Evolutionary conservation across 1,139 yeast genomes (phyloP).

Genomic region (Debaryomyces robertsiae): DNA sequence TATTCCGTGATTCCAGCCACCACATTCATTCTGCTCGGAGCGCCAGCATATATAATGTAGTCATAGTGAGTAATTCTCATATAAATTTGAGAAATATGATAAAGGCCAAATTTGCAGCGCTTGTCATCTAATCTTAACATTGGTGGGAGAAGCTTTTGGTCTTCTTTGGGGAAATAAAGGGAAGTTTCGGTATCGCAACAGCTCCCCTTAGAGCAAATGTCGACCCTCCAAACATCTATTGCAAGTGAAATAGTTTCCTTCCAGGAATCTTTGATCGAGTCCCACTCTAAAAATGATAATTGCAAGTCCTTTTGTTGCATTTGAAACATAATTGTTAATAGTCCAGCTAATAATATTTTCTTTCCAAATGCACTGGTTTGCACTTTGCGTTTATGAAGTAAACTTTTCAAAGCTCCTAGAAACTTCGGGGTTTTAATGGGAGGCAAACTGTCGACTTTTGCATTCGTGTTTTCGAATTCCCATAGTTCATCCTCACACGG

Average conservation of each 20-base stretch:
- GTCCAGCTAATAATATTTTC: slow-evolving; percentile 68
- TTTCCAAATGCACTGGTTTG: slow-evolving; percentile 52
- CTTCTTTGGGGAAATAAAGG: slow-evolving; percentile 19
- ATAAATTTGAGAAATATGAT: slow-evolving; percentile 73
- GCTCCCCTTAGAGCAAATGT: slow-evolving; percentile 20
- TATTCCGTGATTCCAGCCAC: slow-evolving; percentile 59
- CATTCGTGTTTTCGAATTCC: slow-evolving; percentile 23
- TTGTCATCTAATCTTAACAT: slow-evolving; percentile 23
- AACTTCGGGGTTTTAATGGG: slow-evolving; percentile 34
- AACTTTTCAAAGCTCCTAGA: slow-evolving; percentile 54
- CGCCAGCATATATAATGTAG: slow-evolving; percentile 77
- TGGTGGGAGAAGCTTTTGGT: slow-evolving; percentile 21
- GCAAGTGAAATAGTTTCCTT: slow-evolving; percentile 64
- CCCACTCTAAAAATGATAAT: slow-evolving; percentile 29
- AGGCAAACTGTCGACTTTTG: slow-evolving; percentile 14
- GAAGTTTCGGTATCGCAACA: slow-evolving; percentile 33
- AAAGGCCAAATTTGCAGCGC: slow-evolving; percentile 48
- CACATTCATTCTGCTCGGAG: slow-evolving; percentile 81
- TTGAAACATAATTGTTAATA: slow-evolving; percentile 68
- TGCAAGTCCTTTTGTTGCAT: slow-evolving; percentile 75
- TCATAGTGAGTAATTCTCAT: slow-evolving; percentile 77
- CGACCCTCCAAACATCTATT: slow-evolving; percentile 57
- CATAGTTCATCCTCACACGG: slow-evolving; percentile 37
- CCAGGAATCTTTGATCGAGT: slow-evolving; percentile 45
- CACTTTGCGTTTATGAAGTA: slow-evolving; percentile 55